A percentile compares a stretch with the other conserved stretches of the same genome.
Conservation (phyloP, 371 early-diverging fungal genomes). For the Rhizopus sp. region DNA sequence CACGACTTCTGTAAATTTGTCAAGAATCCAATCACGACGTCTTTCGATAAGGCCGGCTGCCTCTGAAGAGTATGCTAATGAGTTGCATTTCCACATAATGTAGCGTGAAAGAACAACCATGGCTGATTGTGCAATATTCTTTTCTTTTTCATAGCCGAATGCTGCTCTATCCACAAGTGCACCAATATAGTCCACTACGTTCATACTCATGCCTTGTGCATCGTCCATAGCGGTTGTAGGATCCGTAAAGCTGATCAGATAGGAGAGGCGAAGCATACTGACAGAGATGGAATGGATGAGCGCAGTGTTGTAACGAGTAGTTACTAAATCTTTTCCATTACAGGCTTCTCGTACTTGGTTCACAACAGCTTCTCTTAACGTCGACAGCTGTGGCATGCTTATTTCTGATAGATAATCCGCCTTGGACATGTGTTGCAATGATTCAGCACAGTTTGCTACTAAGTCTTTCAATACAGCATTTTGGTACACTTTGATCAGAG, state of each 20-base stretch:
- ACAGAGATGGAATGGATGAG: conserved; percentile 46
- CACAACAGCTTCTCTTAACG: conserved; percentile 42
- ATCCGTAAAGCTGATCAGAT: conserved; percentile 38
- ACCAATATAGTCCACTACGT: conserved; percentile 28
- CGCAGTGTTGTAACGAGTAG: conserved; percentile 36
- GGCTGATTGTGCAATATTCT: conserved; percentile 34
- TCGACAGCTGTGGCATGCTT: conserved; percentile 36
- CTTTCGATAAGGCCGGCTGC: conserved; percentile 25
- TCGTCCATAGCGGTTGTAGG: conserved; percentile 42
- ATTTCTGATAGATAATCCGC: conserved; percentile 37
- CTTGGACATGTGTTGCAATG: conserved; percentile 47
- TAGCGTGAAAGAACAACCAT: conserved; percentile 45
- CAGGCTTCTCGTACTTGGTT: conserved; percentile 48
- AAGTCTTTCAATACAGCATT: conserved; percentile 48
- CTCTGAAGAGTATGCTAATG: conserved; percentile 13
- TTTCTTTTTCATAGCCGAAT: conserved; percentile 35
- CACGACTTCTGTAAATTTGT: conserved; percentile 27
- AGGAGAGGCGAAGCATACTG: conserved; percentile 41
- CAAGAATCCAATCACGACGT: conserved; percentile 39
- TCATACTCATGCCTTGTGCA: conserved; percentile 35
- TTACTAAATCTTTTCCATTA: conserved; percentile 47
- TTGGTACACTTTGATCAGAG: conserved; percentile 55
- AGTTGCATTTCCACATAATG: conserved; percentile 45
- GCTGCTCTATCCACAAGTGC: conserved; percentile 38
- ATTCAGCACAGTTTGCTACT: conserved; percentile 34